phyloP scores from a whole-genome alignment of 192 early-diverging fungal species.

The Backusella westeae region DNA sequence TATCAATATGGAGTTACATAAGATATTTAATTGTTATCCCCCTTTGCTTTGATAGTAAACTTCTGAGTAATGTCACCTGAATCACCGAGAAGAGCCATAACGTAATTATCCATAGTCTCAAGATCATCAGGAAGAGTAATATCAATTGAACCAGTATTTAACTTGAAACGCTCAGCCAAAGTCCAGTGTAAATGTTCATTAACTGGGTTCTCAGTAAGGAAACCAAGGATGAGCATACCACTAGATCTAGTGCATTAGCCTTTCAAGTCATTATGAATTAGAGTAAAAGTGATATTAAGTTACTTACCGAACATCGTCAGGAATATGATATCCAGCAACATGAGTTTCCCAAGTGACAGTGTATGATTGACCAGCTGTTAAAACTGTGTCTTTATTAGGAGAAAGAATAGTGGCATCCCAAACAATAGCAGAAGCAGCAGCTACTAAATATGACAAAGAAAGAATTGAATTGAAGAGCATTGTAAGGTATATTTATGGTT shows the following conservation, averaged over 20 bases:
- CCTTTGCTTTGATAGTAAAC: constrained; percentile 17
- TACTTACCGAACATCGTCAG: not conserved
- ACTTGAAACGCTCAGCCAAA: constrained; percentile 9
- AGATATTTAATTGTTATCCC: not conserved
- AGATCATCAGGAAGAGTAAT: constrained; percentile 14
- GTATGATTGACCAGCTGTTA: constrained; percentile 4
- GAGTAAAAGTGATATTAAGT: not conserved
- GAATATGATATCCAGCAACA: not conserved
- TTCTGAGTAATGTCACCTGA: constrained; percentile 12
- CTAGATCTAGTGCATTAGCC: not conserved
- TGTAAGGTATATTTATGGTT: not conserved
- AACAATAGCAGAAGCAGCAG: not conserved
- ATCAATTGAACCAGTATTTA: constrained; percentile 8
- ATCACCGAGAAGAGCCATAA: constrained; percentile 19
- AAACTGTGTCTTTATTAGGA: not conserved
- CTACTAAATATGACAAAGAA: not conserved
- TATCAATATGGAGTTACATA: not conserved
- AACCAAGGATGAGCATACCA: constrained; percentile 17
- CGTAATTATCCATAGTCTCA: not conserved
- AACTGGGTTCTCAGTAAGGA: not conserved
- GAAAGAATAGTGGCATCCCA: constrained; percentile 1
- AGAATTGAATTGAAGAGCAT: not conserved
- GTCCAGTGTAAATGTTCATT: constrained; percentile 25
- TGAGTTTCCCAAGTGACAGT: constrained; percentile 16
- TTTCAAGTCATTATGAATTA: not conserved